Percentiles rank a stretch among this genome's conserved stretches.
Evolutionary conservation across 2,329 filamentous ascomycete genomes (phyloP).

Genomic region (Colletotrichum acutatum): DNA sequence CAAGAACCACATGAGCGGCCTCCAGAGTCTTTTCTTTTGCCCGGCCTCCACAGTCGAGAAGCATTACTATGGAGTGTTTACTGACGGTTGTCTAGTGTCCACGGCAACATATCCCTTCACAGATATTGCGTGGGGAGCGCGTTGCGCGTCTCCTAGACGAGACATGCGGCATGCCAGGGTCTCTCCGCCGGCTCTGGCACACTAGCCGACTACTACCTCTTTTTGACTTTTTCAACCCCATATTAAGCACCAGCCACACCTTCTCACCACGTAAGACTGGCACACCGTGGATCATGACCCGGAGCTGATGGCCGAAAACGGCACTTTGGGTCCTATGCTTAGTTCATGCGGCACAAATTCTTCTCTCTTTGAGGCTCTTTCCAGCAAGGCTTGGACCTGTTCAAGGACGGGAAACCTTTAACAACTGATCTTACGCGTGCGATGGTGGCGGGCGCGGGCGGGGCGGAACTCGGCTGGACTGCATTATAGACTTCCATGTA

Average conservation of each 20-base stretch:
- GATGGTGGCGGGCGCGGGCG: constrained; percentile 15
- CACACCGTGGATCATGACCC: background rate
- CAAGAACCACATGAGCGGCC: background rate
- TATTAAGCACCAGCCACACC: constrained; percentile 28
- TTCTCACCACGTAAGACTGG: constrained; percentile 4
- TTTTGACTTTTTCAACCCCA: constrained; percentile 12
- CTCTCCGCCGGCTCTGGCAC: background rate
- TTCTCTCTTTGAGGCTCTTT: constrained; percentile 25
- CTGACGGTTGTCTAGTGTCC: constrained; percentile 12
- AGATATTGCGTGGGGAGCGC: constrained; percentile 22
- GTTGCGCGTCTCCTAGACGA: constrained; percentile 32
- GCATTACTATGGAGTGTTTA: background rate
- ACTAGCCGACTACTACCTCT: constrained; percentile 3
- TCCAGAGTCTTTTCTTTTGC: background rate
- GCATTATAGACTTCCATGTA: background rate
- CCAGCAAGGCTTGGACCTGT: constrained; percentile 19
- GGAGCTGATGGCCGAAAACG: constrained; percentile 18
- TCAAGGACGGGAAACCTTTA: background rate
- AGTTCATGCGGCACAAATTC: constrained; percentile 11
- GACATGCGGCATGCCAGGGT: background rate
- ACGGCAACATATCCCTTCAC: constrained; percentile 6
- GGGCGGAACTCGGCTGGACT: background rate
- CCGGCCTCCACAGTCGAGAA: background rate
- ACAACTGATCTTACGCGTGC: constrained; percentile 14
- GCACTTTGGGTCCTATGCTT: constrained; percentile 6